Evolutionary conservation across 148 eudicot genomes (phyloP), one percentile per base, ranked within the genome.

Genomic region (Chenopodium quinoa): DNA sequence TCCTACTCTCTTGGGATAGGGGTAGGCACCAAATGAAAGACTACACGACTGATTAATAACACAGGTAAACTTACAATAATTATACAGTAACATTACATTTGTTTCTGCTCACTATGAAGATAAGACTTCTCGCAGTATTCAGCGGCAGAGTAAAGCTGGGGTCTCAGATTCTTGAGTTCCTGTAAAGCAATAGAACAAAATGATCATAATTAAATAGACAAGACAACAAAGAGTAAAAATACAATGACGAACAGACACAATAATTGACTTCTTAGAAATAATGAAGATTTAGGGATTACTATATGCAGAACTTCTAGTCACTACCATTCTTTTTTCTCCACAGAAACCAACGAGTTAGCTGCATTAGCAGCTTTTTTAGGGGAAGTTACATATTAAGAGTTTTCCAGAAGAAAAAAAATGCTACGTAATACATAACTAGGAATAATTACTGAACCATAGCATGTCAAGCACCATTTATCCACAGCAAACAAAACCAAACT

Each of bases 101-200:
- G 93, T 83, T 96, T 96, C 88, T 92, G 93, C 79, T 96, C 98
- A 78, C 93, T 92, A 60, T 90, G 92, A 81, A 92, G 92, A 85
- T 93, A 96, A 80, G 99, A 93, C 88, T 96, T 93, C 80, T 96
- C 99, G 83, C 98, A 96, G 78, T 96, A 96, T 78, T 92, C 99
- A 81, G 99, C 99, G 71, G 99, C 99, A 75, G 95, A 90, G 86
- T 93, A 92, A 65, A 96, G 97, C 79, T 96, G 99, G 64, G 99
- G 98, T 84, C 94, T 88, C 74, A 96, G 84, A 76, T 96, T 92
- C 86, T 96, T 96, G 73, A 96, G 97, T 86, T 96, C 99, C 99
- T 96, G 88, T 81, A 85, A 56, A 84, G 76, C 67, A 64, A 78
- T 40, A 46, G 66, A 52, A 81, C 1, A 76, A 34, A 32, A 58